Base-by-base conservation (phyloP, 1,284 basidiomycete genomes). In the Melanopsichium pennsylvanicum region DNA sequence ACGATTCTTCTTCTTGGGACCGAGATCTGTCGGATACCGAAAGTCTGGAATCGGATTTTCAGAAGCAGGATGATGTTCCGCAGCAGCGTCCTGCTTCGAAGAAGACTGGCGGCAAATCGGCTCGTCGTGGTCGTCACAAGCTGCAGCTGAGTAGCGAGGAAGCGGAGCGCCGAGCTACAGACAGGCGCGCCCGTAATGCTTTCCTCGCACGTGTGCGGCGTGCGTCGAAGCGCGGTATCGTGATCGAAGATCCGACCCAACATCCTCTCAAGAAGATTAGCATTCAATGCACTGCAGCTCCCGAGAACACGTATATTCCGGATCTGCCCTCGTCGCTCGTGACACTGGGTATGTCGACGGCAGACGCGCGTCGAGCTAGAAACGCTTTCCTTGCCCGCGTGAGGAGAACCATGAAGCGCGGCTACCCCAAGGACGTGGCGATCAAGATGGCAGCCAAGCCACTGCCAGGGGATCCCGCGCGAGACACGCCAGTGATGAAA, bases 381-480 rank as follows among this genome's bases (percentile, higher is more conserved):
- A 73, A 73, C 27, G 70, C 70, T 3, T 73, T 66, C 48, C 55
- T 73, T 2, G 70, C 70, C 21, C 56, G 70, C 2, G 68, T 73
- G 22, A 42, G 70, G 8, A 64, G 70, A 23, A 55, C 52, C 23
- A 42, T 63, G 43, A 73, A 73, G 41, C 67, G 70, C 15, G 70
- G 70, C 32, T 41, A 38, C 16, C 19, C 41, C 26, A 59, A 73
- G 41, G 54, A 52, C 5, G 51, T 41, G 18, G 70, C 70, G 12
- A 62, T 73, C 57, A 47, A 61, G 35, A 48, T 63, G 55, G 63
- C 69, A 29, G 64, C 63, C 21, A 68, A 68, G 35, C 63, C 63
- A 27, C 27, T 67, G 21, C 63, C 63, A 8, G 59, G 58, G 9
- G 60, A 63, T 27, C 39, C 52, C 2, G 45, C 45, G 1, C 45